Evolutionary conservation across 2,329 filamentous ascomycete species (phyloP), one percentile per base, ranked within the genome.

Genomic region (Trichoderma aggressivum): DNA sequence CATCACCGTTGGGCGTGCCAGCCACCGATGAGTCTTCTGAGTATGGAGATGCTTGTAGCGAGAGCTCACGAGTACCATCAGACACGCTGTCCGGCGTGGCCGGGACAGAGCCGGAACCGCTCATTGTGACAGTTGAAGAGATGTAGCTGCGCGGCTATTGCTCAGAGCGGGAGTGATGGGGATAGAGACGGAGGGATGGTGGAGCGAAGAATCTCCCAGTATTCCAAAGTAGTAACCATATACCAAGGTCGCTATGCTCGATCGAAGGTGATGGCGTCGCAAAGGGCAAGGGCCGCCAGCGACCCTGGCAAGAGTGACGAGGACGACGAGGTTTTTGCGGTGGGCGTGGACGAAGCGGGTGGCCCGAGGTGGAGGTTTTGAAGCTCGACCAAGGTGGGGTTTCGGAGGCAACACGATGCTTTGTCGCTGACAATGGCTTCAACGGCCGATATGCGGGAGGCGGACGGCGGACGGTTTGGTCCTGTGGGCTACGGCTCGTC

Each of bases 11-110:
- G 7, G 86, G 84, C 11, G 85, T 87, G 75, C 80, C 85, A 67
- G 83, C 81, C 72, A 84, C 82, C 21, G 86, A 86, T 8, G 84
- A 84, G 63, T 81, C 80, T 74, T 84, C 81, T 21, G 83, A 85
- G 59, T 79, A 81, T 26, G 85, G 84, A 1, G 84, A 84, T 30
- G 76, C 78, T 34, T 84, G 84, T 32, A 79, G 81, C 68, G 80
- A 74, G 26, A 80, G 71, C 26, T 77, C 77, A 36, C 79, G 78
- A 32, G 67, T 77, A 67, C 81, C 80, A 66, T 77, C 67, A 36
- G 39, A n/a, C 70, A 79, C 76, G 71, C 86, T 85, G 74, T 86
- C 85, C 74, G 86, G 84, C 72, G 83, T 85, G 69, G 77, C 82
- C 75, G 85, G 82, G 43, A 82, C 75, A 34, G 81, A 81, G 72